A percentile compares a stretch with the other conserved stretches of the same genome.
phyloP scores from a whole-genome alignment of 2,329 filamentous ascomycete species.

The Clarireedia monteithiana region DNA sequence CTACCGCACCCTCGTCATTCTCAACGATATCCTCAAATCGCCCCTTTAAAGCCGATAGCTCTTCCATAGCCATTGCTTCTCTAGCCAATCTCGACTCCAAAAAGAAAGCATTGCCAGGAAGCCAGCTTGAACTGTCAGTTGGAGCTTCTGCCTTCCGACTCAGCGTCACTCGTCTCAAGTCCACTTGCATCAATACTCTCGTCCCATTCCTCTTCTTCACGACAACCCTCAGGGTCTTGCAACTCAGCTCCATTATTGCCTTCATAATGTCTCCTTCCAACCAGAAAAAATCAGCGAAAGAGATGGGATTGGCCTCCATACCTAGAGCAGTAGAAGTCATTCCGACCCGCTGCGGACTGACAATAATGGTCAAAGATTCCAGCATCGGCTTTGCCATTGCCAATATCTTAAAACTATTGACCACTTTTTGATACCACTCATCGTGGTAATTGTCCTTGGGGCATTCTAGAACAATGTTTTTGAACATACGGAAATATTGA shows the following conservation, averaged over 20 bases:
- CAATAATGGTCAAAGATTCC: constrained; percentile 17
- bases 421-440: constrained; percentile 16
- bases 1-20: constrained; percentile 14
- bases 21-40: constrained; percentile 19
- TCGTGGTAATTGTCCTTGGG: constrained; percentile 13
- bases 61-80: background rate
- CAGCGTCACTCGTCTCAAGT: background rate
- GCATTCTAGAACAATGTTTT: constrained; percentile 20
- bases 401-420: constrained; percentile 14
- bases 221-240: constrained; percentile 20
- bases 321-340: constrained; percentile 12
- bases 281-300: constrained; percentile 23
- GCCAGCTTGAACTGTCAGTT: constrained; percentile 1
- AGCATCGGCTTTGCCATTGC: constrained; percentile 13
- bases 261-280: constrained; percentile 15
- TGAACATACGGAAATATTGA: constrained; percentile 11
- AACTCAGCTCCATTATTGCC: constrained; percentile 15
- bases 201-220: constrained; percentile 15
- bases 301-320: constrained; percentile 11
- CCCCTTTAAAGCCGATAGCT: constrained; percentile 18
- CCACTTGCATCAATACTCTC: background rate
- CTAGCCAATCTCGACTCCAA: background rate
- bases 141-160: no score
- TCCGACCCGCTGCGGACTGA: constrained; percentile 13
- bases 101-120: constrained; percentile 4